phyloP scores from a whole-genome alignment of 1,284 basidiomycete species.

The Blastosporella zonata region DNA sequence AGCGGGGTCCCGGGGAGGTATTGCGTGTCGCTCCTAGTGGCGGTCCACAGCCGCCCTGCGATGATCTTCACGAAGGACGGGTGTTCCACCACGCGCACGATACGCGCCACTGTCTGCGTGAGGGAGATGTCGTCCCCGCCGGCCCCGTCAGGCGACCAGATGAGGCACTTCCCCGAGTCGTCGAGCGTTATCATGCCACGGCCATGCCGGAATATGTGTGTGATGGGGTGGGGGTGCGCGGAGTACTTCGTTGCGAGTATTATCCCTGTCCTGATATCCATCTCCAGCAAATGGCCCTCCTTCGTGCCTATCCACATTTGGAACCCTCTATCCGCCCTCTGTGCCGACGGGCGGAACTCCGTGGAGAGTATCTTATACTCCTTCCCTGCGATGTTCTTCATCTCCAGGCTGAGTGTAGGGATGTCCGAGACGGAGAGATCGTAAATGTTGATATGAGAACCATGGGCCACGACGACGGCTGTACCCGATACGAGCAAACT shows the following conservation, averaged over 20 bases:
- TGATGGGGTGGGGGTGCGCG: constrained; percentile 66
- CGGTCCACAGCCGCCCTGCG: constrained; percentile 79
- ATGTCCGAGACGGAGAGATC: constrained; percentile 48
- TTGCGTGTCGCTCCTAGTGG: constrained; percentile 49
- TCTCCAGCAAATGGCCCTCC: constrained; percentile 82
- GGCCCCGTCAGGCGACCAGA: constrained; percentile 60
- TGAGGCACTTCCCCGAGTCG: constrained; percentile 77
- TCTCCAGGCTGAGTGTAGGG: constrained; percentile 55
- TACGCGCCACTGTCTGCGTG: constrained; percentile 49
- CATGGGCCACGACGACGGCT: constrained; percentile 57
- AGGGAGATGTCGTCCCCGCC: constrained; percentile 37
- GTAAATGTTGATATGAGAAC: constrained; percentile 65
- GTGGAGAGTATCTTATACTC: constrained; percentile 73
- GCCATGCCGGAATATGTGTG: constrained; percentile 70
- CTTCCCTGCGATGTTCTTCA: constrained; percentile 59
- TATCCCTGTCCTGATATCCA: constrained; percentile 64
- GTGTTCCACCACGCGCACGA: constrained; percentile 76
- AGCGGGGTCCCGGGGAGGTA: constrained; percentile 31
- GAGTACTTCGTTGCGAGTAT: constrained; percentile 56
- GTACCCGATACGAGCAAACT: constrained; percentile 62
- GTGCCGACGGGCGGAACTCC: constrained; percentile 62
- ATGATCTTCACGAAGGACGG: constrained; percentile 76
- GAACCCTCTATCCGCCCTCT: constrained; percentile 36
- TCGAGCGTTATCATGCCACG: constrained; percentile 76
- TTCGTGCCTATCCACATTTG: constrained; percentile 86